Base-by-base conservation (phyloP, 2,329 filamentous ascomycete species). In the Byssochlamys sp. region DNA sequence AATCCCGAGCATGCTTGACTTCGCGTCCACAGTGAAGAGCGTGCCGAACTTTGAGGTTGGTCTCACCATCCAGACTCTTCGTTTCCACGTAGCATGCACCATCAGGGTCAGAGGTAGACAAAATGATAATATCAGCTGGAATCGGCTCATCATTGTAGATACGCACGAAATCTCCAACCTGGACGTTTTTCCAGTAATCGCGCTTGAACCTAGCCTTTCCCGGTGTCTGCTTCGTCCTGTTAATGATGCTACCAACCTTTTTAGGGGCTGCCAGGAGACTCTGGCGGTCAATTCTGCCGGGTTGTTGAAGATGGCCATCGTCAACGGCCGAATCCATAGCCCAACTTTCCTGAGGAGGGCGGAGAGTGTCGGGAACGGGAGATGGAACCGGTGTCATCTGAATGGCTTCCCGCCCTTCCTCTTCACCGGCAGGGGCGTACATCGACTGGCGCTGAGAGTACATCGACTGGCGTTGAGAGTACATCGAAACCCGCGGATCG, bases 11-110 rank as follows among this genome's bases (percentile, higher is more conserved):
- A 72, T 97, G 91, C 69, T 86, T 90, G 59, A 99, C 81, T 52
- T 84, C 79, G 55, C 88, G 86, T 11, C 91, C 89, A 67, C 90
- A 94, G 62, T 92, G 89, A 49, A 99, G 81, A 24, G 94, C 90
- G 68, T 92, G 89, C 59, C 94, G 88, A 60, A 96, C 91, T 74
- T 99, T 99, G 61, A 99, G 77, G 67, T 99, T 99, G 2, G 94
- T 99, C 76, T 99, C 94, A 54, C 94, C 94, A 68, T 99, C 94
- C 78, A 99, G 72, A 70, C 96, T 97, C 78, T 97, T 99, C 2
- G 94, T 99, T 75, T 99, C 94, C 25, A 99, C 88, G 66, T 96
- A 99, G 74, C 94, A 99, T 39, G 90, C 90, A 54, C 94, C 94
- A 66, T 99, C 94, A 0, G 88, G 82, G 66, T 97, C 94, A 2